Evolutionary conservation across 164 flowering plant genomes (phyloP).

Genomic region (Aristolochia fimbriata): DNA sequence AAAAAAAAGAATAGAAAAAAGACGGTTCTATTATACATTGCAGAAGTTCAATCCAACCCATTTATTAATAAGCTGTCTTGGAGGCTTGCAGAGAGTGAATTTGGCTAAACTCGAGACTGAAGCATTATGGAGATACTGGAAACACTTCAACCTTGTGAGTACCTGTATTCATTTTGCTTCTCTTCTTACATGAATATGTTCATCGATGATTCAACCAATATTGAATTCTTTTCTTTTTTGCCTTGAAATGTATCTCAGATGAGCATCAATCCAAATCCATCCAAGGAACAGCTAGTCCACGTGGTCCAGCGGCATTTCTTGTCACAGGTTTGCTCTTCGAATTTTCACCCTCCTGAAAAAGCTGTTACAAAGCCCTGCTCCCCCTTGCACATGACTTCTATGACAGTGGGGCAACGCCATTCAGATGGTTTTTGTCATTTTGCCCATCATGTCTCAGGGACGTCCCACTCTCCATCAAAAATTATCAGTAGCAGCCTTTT

Average conservation of each 20-base stretch:
- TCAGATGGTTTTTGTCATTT: too few relatives aligned
- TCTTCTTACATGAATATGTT: neutral
- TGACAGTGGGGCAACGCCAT: too few relatives aligned
- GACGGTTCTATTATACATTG: too few relatives aligned
- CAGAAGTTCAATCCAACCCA: too few relatives aligned
- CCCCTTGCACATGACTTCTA: too few relatives aligned
- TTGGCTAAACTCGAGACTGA: conserved; percentile 55
- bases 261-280: conserved; percentile 27
- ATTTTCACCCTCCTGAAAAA: neutral
- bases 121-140: conserved; percentile 71
- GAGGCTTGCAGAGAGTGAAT: conserved; percentile 47
- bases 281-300: conserved; percentile 59
- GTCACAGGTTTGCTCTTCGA: conserved; percentile 38
- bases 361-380: too few relatives aligned
- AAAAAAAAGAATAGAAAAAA: too few relatives aligned
- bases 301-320: conserved; percentile 64
- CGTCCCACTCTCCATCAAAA: too few relatives aligned
- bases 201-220: too few relatives aligned
- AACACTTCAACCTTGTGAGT: conserved; percentile 63
- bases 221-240: neutral
- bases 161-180: too few relatives aligned
- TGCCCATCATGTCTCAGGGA: too few relatives aligned
- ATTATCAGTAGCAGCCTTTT: too few relatives aligned
- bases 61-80: neutral
- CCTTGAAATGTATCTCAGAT: conserved; percentile 21